Conservation (phyloP, 176 grass and related monocot species). For the Alopecurus myosuroides region DNA sequence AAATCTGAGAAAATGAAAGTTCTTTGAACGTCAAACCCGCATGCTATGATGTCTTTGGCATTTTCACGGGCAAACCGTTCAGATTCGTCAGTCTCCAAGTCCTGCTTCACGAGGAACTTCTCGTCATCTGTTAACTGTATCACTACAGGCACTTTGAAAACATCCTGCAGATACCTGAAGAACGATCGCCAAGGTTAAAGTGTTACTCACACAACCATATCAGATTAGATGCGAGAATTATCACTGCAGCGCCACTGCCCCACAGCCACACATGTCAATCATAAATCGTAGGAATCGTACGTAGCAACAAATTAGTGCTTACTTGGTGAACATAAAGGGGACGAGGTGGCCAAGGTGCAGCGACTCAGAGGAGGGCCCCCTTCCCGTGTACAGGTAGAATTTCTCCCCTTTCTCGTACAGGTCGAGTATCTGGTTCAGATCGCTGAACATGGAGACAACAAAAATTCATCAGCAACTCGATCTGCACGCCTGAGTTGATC, state of each 20-base stretch:
- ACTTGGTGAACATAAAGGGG: slow-evolving; percentile 73
- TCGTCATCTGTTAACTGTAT: slow-evolving; percentile 92
- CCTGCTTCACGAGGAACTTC: slow-evolving; percentile 67
- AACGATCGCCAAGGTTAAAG: not conserved
- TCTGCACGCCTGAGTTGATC: not conserved
- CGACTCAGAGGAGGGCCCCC: too few relatives aligned
- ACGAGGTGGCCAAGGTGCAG: too few relatives aligned
- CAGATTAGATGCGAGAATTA: too few relatives aligned
- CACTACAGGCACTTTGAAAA: slow-evolving; percentile 82
- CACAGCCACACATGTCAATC: too few relatives aligned
- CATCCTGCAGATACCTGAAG: slow-evolving; percentile 78
- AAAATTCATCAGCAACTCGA: not conserved
- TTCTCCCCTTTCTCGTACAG: slow-evolving; percentile 62
- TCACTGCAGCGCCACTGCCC: too few relatives aligned
- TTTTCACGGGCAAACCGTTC: slow-evolving; percentile 76
- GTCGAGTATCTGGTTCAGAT: slow-evolving; percentile 63
- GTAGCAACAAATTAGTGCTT: not conserved
- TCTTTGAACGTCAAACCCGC: slow-evolving; percentile 68
- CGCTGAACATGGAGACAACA: slow-evolving; percentile 23
- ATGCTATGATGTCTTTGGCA: slow-evolving; percentile 95
- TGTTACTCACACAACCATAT: not conserved
- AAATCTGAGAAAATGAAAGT: slow-evolving; percentile 94
- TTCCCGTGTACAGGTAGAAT: slow-evolving; percentile 14
- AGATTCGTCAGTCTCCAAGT: slow-evolving; percentile 51
- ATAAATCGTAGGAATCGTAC: too few relatives aligned